Percentiles rank a stretch among this genome's conserved stretches.
These are phyloP conservation scores for Pisolithus orientalis DNA, from an alignment of 768 basidiomycete genomes.

Conservation along the genomic window DNA sequence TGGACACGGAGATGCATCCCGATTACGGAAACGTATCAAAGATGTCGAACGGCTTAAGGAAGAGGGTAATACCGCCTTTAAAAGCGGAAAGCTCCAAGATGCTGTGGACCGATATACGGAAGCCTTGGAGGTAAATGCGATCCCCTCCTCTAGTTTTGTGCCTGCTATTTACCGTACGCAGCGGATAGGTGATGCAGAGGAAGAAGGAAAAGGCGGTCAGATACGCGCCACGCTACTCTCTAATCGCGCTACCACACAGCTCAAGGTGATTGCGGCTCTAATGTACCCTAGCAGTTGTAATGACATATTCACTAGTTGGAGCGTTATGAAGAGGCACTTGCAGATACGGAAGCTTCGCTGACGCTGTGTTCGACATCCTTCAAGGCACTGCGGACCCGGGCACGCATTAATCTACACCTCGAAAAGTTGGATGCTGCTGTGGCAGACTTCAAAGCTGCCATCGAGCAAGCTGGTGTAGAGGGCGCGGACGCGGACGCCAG, in stretches of 20 bases:
- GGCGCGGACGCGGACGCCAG: constrained; percentile 58
- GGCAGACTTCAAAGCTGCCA: constrained; percentile 73
- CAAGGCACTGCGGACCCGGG: constrained; percentile 84
- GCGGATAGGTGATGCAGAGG: constrained; percentile 60
- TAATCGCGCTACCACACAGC: constrained; percentile 76
- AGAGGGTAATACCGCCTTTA: constrained; percentile 77
- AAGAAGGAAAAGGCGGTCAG: constrained; percentile 75
- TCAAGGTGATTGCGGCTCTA: constrained; percentile 46
- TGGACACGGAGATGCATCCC: constrained; percentile 62
- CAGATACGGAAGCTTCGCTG: constrained; percentile 66
- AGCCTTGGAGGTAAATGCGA: constrained; percentile 52
- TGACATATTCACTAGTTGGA: constrained; percentile 42
- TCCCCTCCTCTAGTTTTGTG: not conserved
- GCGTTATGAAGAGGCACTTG: constrained; percentile 59
- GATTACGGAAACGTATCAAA: constrained; percentile 70
- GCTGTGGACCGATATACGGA: constrained; percentile 67
- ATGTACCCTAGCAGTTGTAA: constrained; percentile 1
- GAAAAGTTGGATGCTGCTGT: constrained; percentile 70
- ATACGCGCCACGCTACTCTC: constrained; percentile 76
- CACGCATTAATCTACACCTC: constrained; percentile 67
- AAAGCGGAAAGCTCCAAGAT: constrained; percentile 48
- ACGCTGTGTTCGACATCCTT: constrained; percentile 57
- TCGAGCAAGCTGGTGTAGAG: constrained; percentile 64
- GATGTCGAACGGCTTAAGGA: constrained; percentile 81
- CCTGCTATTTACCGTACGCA: constrained; percentile 19